Evolutionary conservation across 192 early-diverging fungal species (phyloP).

Genomic region (Mortierella hygrophila): DNA sequence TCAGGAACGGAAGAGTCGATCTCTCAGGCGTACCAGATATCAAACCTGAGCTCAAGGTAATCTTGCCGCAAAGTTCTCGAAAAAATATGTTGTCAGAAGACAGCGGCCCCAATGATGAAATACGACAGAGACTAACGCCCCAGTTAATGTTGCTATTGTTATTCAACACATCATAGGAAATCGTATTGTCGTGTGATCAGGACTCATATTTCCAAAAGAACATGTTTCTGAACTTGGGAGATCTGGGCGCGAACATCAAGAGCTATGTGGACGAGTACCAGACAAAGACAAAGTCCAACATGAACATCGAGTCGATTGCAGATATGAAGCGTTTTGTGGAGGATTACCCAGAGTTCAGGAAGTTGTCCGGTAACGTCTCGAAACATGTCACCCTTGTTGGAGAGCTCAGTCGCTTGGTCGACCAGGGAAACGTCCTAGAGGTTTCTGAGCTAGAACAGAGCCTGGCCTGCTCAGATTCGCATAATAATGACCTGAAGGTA

Average conservation of each 20-base stretch:
- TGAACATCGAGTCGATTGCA: conserved; percentile 93
- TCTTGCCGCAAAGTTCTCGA: neutral
- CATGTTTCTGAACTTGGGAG: conserved; percentile 95
- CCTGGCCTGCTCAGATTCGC: conserved; percentile 89
- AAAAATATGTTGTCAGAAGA: neutral
- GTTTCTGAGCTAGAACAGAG: conserved; percentile 96
- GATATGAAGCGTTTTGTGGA: conserved; percentile 99
- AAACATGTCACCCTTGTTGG: conserved; percentile 98
- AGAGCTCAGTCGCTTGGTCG: conserved; percentile 91
- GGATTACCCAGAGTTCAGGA: conserved; percentile 98
- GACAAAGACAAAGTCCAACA: conserved; percentile 87
- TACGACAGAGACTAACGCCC: neutral
- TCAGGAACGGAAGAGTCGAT: conserved; percentile 93
- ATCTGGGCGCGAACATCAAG: conserved; percentile 94
- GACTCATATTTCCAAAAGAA: conserved; percentile 93
- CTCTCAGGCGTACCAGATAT: conserved; percentile 87
- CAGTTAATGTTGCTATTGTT: neutral
- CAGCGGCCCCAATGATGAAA: neutral
- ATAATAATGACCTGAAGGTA: conserved; percentile 85
- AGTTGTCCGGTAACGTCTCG: conserved; percentile 95
- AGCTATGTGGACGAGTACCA: conserved; percentile 96
- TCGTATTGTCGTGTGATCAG: conserved; percentile 91
- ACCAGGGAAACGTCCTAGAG: conserved; percentile 80
- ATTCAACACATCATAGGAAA: conserved; percentile 69
- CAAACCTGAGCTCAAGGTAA: conserved; percentile 83